These are phyloP conservation scores for Ormosia semicastrata DNA, from an alignment of 306 rosid genomes.

Conservation along the genomic window DNA sequence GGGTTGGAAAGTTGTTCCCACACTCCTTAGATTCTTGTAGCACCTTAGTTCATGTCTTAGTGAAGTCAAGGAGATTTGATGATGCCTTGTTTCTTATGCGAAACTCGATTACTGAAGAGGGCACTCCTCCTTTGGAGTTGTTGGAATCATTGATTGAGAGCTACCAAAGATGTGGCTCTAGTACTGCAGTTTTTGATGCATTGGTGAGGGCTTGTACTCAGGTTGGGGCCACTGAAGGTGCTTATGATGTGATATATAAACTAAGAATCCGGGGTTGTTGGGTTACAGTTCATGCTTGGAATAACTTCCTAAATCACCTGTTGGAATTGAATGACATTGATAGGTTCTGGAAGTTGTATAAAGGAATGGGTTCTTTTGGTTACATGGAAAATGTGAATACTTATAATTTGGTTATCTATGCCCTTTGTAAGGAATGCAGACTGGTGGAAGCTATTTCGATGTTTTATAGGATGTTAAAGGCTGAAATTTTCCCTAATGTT, in stretches of 20 bases:
- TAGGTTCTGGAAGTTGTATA: slow-evolving; percentile 55
- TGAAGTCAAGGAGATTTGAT: slow-evolving; percentile 45
- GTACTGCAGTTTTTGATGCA: slow-evolving; percentile 52
- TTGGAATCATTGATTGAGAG: slow-evolving; percentile 45
- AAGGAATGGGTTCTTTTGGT: slow-evolving; percentile 51
- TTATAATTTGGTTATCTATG: slow-evolving; percentile 51
- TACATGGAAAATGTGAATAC: slow-evolving; percentile 53
- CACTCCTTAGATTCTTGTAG: slow-evolving; percentile 44
- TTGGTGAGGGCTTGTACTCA: slow-evolving; percentile 56
- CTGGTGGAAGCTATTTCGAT: slow-evolving; percentile 45
- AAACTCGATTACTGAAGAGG: slow-evolving; percentile 37
- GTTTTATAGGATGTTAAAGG: slow-evolving; percentile 53
- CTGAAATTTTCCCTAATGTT: slow-evolving; percentile 44
- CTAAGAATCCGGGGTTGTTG: slow-evolving; percentile 33
- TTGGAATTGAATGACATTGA: slow-evolving; percentile 41
- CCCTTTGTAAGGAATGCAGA: slow-evolving; percentile 52
- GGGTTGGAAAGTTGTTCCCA: slow-evolving; percentile 34
- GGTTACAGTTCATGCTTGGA: slow-evolving; percentile 65
- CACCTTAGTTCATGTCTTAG: slow-evolving; percentile 54
- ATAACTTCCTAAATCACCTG: slow-evolving; percentile 50
- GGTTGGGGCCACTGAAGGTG: slow-evolving; percentile 45
- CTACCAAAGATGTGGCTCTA: slow-evolving; percentile 36
- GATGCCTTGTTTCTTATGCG: slow-evolving; percentile 47
- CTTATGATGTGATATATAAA: slow-evolving; percentile 46
- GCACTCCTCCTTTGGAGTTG: slow-evolving; percentile 37